phyloP scores from a whole-genome alignment of 768 basidiomycete genomes.

The Macrolepiota dolichaula region DNA sequence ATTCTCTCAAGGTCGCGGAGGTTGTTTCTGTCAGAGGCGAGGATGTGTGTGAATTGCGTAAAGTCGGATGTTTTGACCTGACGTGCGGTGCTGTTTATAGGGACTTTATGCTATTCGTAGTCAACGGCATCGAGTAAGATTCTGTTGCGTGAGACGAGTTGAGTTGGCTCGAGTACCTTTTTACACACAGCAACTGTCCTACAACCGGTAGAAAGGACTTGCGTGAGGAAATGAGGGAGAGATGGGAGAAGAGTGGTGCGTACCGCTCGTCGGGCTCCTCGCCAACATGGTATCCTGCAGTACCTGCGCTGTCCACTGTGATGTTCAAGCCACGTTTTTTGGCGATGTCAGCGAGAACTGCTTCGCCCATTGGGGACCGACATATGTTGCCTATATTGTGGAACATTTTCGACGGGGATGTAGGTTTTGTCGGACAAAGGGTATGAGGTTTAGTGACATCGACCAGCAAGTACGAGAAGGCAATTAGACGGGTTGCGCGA shows the following conservation, averaged over 20 bases:
- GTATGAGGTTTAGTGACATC: neutral
- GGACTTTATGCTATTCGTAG: constrained; percentile 58
- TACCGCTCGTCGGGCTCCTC: constrained; percentile 84
- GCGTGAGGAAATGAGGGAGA: neutral
- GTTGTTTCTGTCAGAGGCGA: constrained; percentile 82
- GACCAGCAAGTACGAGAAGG: neutral
- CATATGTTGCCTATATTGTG: constrained; percentile 69
- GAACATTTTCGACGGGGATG: neutral
- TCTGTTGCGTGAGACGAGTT: neutral
- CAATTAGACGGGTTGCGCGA: neutral
- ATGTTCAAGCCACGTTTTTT: constrained; percentile 63
- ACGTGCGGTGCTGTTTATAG: constrained; percentile 68
- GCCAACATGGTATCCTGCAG: constrained; percentile 78
- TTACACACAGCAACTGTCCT: constrained; percentile 71
- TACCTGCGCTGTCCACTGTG: constrained; percentile 80
- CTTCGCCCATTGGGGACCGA: constrained; percentile 91
- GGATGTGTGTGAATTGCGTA: constrained; percentile 72
- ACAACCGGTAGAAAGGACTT: neutral
- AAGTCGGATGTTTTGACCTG: constrained; percentile 70
- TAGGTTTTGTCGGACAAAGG: neutral
- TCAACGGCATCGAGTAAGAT: neutral
- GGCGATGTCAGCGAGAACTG: constrained; percentile 71
- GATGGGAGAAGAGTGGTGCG: constrained; percentile 6
- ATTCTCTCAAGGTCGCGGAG: constrained; percentile 56
- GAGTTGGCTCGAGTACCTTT: constrained; percentile 46